Percentiles rank a stretch among this genome's conserved stretches.
Conservation (phyloP, 2,329 filamentous ascomycete species). For the Annulohypoxylon truncatum region DNA sequence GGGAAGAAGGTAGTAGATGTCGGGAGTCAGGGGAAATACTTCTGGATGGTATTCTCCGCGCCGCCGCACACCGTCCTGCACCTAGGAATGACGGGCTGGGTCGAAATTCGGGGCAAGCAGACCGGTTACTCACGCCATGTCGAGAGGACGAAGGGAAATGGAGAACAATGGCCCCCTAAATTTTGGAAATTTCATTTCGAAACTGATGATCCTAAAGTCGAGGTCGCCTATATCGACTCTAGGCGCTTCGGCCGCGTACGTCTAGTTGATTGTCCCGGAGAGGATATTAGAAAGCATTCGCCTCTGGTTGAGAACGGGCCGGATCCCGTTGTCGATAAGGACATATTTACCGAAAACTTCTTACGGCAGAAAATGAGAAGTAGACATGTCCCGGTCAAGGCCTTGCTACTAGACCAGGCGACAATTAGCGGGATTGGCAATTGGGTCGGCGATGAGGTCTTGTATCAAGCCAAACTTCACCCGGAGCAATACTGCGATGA, state of each 20-base stretch:
- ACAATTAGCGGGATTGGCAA: constrained; percentile 95
- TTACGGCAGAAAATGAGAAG: constrained; percentile 75
- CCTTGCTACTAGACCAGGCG: constrained; percentile 85
- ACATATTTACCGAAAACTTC: constrained; percentile 81
- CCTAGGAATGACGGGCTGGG: constrained; percentile 86
- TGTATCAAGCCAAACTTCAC: constrained; percentile 89
- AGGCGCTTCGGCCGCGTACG: constrained; percentile 83
- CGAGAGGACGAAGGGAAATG: constrained; percentile 72
- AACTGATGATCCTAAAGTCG: constrained; percentile 64
- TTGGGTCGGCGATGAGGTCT: constrained; percentile 95
- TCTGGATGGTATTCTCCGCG: constrained; percentile 82
- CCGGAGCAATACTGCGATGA: constrained; percentile 94
- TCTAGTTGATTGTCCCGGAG: constrained; percentile 81
- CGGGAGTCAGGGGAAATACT: constrained; percentile 95
- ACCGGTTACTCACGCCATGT: constrained; percentile 87
- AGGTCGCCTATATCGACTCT: constrained; percentile 85
- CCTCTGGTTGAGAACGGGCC: constrained; percentile 93
- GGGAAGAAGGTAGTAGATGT: constrained; percentile 78
- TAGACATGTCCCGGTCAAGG: constrained; percentile 89
- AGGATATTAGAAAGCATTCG: constrained; percentile 78
- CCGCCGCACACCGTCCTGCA: constrained; percentile 91
- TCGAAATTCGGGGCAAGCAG: constrained; percentile 83
- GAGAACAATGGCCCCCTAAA: constrained; percentile 84
- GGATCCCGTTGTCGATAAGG: constrained; percentile 86
- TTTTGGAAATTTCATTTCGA: constrained; percentile 88